Conservation (phyloP, 768 basidiomycete genomes). For the Auricularia cornea region DNA sequence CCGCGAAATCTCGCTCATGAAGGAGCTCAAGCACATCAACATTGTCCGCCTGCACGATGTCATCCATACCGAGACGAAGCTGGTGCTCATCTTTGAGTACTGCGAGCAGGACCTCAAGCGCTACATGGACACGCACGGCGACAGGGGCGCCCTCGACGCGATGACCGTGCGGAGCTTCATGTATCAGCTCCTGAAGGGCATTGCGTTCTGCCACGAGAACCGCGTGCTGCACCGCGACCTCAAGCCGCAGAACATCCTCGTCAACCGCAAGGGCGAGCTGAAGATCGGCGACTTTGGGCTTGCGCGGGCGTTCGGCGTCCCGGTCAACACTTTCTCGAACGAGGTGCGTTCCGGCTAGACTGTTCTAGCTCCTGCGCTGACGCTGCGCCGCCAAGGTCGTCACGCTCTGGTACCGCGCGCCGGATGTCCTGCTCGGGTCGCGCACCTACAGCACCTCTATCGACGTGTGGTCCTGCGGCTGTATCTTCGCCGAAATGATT, state of each 20-base stretch:
- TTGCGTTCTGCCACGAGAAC: conserved; percentile 97
- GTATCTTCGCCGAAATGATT: conserved; percentile 99
- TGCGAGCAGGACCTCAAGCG: conserved; percentile 98
- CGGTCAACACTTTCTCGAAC: conserved; percentile 98
- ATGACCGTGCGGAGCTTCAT: conserved; percentile 90
- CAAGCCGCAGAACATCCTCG: conserved; percentile 96
- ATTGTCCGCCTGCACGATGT: conserved; percentile 98
- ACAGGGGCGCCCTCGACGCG: conserved; percentile 82
- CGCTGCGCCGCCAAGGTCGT: conserved; percentile 61
- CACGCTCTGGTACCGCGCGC: conserved; percentile 97
- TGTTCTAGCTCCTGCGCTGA: background rate
- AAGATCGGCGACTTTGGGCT: conserved; percentile 98
- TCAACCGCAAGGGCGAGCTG: conserved; percentile 93
- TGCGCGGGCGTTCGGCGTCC: conserved; percentile 95
- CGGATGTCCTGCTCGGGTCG: conserved; percentile 93
- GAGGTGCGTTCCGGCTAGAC: conserved; percentile 44
- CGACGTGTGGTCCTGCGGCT: conserved; percentile 98
- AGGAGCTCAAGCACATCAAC: conserved; percentile 98
- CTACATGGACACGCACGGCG: conserved; percentile 98
- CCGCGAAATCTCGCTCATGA: conserved; percentile 98
- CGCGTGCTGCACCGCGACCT: conserved; percentile 95
- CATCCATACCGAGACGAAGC: conserved; percentile 96
- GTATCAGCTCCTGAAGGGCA: conserved; percentile 95
- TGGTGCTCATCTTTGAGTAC: conserved; percentile 96
- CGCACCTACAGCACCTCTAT: conserved; percentile 97